phyloP scores from a whole-genome alignment of 176 grass and related monocot species.

The Tuctoria greenei region DNA sequence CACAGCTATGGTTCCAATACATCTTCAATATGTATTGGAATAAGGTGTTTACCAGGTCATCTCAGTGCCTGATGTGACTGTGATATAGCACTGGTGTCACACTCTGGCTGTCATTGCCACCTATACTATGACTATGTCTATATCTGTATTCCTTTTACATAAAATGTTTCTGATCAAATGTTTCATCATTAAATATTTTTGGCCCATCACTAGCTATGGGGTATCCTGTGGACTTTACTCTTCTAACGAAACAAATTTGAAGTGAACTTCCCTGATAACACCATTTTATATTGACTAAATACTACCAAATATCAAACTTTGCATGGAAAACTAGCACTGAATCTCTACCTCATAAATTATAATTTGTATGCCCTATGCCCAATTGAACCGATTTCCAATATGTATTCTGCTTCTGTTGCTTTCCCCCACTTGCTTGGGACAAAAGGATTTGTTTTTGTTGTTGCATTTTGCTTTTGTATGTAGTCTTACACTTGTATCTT shows the following conservation, averaged over 20 bases:
- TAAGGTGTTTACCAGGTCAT: conserved; percentile 5
- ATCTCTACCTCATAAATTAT: neutral
- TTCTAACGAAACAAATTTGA: neutral
- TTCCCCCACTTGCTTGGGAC: neutral
- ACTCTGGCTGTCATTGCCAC: neutral
- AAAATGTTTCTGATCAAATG: neutral
- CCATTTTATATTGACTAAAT: neutral
- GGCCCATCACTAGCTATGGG: neutral
- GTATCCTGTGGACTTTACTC: neutral
- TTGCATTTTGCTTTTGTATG: neutral
- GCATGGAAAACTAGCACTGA: neutral
- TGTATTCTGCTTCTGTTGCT: neutral
- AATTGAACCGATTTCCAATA: conserved; percentile 3
- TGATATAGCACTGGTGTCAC: conserved; percentile 9
- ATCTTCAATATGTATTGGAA: conserved; percentile 7
- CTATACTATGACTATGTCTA: neutral
- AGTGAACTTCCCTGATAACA: conserved; percentile 1
- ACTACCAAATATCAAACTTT: neutral
- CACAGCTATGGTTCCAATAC: neutral
- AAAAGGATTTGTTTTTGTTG: neutral
- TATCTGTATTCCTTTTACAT: neutral
- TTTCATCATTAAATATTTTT: conserved; percentile 23
- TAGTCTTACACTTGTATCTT: neutral
- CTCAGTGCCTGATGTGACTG: neutral
- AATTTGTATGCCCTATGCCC: neutral